Base-by-base conservation (phyloP, 306 rosid genomes). In the Quercus aquifolioides region DNA sequence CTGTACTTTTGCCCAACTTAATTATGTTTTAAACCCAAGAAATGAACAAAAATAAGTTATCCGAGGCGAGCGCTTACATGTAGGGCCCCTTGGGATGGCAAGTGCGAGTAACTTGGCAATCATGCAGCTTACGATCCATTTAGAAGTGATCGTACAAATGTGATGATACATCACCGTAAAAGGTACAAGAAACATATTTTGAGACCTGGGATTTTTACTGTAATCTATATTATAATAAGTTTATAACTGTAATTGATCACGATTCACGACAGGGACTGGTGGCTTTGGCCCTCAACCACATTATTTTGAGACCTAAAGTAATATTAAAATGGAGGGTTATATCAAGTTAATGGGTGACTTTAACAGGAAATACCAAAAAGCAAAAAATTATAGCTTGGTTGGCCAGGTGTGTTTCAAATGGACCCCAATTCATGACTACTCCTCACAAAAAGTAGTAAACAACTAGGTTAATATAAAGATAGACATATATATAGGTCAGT, bases 211-310 rank as follows among this genome's bases (percentile, higher is more conserved):
- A 19, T 28, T 7, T 4, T 7, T 49, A n/a, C 18, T 26, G 17
- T 11, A 28, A 14, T 1, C 33, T 25, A 25, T 11, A 4, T 41
- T 41, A 20, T 4, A 20, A 20, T n/a, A 58, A 21, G 5, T n/a
- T 20, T 58, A 58, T 43, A 28, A 80, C 55, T 56, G 49, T 75
- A 72, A 30, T 54, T 55, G 28, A 62, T 59, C 74, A 62, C 60
- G 82, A 85, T 82, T 41, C 70, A 62, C 68, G 84, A 85, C 84
- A 82, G 67, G 46, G 0, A 71, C 43, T 72, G 60, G 82, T 85
- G 82, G 83, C 58, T 54, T 79, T 79, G 89, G 62, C 82, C 82
- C 82, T 79, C 63, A 85, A 79, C 71, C 71, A 54, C 59, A 21
- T 58, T 73, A 67, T 73, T 59, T 67, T 57, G 73, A 71, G 57